Evolutionary conservation across 148 eudicot species (phyloP).

Genomic region (Arbutus unedo): DNA sequence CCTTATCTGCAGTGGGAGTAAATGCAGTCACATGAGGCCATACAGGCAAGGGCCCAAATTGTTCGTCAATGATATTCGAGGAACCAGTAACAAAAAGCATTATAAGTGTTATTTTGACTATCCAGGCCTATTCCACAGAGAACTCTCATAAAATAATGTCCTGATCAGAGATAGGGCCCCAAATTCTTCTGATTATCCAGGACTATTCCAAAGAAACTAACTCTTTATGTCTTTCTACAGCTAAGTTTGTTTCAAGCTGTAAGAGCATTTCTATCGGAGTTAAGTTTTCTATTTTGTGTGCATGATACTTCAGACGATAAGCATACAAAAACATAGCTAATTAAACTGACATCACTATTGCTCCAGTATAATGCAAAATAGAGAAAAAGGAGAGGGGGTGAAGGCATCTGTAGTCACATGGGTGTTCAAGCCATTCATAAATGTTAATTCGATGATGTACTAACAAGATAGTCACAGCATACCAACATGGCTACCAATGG

Average conservation of each 20-base stretch:
- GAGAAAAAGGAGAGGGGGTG: neutral
- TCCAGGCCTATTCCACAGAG: neutral
- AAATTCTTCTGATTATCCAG: neutral
- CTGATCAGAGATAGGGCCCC: neutral
- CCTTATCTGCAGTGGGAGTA: neutral
- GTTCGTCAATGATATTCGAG: neutral
- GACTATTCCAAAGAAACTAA: neutral
- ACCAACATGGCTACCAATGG: neutral
- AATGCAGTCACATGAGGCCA: neutral
- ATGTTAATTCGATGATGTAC: neutral
- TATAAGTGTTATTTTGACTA: neutral
- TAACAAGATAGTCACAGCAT: neutral
- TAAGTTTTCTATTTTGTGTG: neutral
- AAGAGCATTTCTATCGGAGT: neutral
- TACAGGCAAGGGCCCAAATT: neutral
- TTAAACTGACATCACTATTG: neutral
- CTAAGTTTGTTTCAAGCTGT: neutral
- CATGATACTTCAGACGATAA: neutral
- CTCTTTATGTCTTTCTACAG: neutral
- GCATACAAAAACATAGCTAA: neutral
- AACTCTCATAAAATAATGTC: neutral
- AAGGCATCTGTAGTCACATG: neutral
- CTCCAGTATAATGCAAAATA: neutral
- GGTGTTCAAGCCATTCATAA: neutral
- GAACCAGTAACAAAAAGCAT: neutral